Evolutionary conservation across 306 rosid genomes (phyloP).

Genomic region (Cucurbita moschata): DNA sequence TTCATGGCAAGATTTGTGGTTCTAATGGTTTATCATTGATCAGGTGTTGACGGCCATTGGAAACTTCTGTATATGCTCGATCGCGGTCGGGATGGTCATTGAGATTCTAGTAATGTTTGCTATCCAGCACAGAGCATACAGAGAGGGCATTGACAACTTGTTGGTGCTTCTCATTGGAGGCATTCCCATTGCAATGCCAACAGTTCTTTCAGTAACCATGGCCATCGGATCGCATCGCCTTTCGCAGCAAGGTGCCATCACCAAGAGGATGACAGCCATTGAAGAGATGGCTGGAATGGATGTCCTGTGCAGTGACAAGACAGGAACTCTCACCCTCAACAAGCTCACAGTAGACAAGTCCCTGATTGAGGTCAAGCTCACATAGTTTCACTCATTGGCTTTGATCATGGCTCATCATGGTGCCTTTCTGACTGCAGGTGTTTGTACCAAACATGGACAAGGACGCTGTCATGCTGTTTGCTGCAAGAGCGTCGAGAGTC

Average conservation of each 20-base stretch:
- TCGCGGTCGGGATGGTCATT: slow-evolving; percentile 66
- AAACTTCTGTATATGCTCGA: slow-evolving; percentile 83
- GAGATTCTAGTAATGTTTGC: slow-evolving; percentile 77
- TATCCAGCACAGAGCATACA: slow-evolving; percentile 54
- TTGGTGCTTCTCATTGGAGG: slow-evolving; percentile 91
- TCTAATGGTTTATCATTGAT: neutral
- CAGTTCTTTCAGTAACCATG: slow-evolving; percentile 89
- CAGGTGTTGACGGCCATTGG: slow-evolving; percentile 93
- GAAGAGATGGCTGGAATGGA: slow-evolving; percentile 98
- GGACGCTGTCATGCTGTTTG: slow-evolving; percentile 38
- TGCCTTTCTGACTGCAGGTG: slow-evolving; percentile 30
- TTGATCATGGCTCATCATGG: slow-evolving; percentile 1
- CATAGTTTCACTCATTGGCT: neutral
- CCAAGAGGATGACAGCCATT: slow-evolving; percentile 95
- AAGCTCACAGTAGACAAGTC: slow-evolving; percentile 69
- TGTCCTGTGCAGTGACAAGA: slow-evolving; percentile 90
- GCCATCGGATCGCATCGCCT: slow-evolving; percentile 87
- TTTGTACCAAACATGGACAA: slow-evolving; percentile 29
- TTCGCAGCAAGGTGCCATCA: slow-evolving; percentile 84
- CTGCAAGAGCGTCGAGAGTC: slow-evolving; percentile 74
- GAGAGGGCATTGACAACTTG: slow-evolving; percentile 83
- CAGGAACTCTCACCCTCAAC: slow-evolving; percentile 93
- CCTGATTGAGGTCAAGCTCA: slow-evolving; percentile 50
- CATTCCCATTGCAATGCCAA: slow-evolving; percentile 96
- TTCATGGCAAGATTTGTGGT: neutral